Conservation (phyloP, 306 rosid species). For the Potentilla sterilis region DNA sequence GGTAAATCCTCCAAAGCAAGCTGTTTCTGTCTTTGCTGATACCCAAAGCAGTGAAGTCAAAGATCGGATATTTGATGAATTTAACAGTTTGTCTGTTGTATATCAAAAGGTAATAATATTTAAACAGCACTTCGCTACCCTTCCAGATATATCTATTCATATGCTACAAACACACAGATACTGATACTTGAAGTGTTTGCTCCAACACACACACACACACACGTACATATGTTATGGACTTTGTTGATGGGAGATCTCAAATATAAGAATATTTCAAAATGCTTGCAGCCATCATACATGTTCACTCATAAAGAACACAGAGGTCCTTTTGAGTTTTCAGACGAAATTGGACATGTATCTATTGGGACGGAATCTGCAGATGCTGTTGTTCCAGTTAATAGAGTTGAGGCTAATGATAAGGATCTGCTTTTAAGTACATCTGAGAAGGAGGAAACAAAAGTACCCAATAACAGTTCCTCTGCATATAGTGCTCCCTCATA, state of each 20-base stretch:
- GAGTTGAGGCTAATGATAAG: conserved; percentile 91
- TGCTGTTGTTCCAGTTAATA: conserved; percentile 76
- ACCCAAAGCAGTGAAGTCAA: conserved; percentile 96
- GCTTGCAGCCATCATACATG: conserved; percentile 97
- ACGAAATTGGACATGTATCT: conserved; percentile 80
- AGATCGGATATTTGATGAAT: conserved; percentile 97
- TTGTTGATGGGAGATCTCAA: not conserved
- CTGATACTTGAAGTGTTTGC: not conserved
- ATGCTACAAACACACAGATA: not conserved
- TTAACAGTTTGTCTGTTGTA: conserved; percentile 92
- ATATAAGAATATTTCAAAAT: conserved; percentile 26
- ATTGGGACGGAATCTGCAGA: conserved; percentile 63
- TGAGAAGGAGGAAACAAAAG: conserved; percentile 83
- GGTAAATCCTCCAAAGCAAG: conserved; percentile 98
- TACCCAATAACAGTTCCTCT: conserved; percentile 57
- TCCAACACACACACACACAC: not conserved
- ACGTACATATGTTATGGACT: conserved; percentile 12
- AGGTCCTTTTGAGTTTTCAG: conserved; percentile 89
- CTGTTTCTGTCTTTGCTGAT: conserved; percentile 99
- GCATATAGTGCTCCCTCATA: conserved; percentile 84
- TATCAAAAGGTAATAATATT: conserved; percentile 70
- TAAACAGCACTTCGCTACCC: not conserved
- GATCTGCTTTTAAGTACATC: conserved; percentile 86
- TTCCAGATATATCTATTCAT: not conserved
- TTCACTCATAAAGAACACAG: conserved; percentile 95